phyloP scores from a whole-genome alignment of 1,284 basidiomycete genomes.

The Marasmius sp. region DNA sequence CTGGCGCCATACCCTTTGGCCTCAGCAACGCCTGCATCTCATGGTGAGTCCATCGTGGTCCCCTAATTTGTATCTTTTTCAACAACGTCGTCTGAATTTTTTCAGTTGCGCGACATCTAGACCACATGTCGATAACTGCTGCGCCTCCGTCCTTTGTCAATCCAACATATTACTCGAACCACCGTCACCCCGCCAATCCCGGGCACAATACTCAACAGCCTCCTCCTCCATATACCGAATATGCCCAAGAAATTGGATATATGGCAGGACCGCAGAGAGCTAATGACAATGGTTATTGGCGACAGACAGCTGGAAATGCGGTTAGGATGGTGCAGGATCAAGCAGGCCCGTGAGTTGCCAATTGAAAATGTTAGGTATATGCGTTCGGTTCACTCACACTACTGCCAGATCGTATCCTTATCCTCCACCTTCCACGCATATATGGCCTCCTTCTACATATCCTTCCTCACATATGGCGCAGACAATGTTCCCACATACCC shows the following conservation, averaged over 20 bases:
- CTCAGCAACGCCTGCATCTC: slow-evolving; percentile 66
- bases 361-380: not conserved
- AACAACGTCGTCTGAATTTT: not conserved
- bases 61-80: slow-evolving; percentile 11
- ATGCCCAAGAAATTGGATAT: slow-evolving; percentile 52
- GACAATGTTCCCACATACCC: slow-evolving; percentile 5
- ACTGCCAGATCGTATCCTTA: slow-evolving; percentile 35
- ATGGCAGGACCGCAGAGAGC: slow-evolving; percentile 32
- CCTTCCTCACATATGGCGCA: slow-evolving; percentile 5
- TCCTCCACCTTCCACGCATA: slow-evolving; percentile 16
- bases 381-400: slow-evolving; percentile 3
- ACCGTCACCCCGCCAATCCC: slow-evolving; percentile 33
- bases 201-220: slow-evolving; percentile 34
- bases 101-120: slow-evolving; percentile 64
- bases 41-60: slow-evolving; percentile 43
- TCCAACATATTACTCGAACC: slow-evolving; percentile 48
- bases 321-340: slow-evolving; percentile 50
- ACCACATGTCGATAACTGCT: slow-evolving; percentile 53
- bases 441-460: slow-evolving; percentile 5
- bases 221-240: slow-evolving; percentile 56
- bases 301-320: slow-evolving; percentile 49
- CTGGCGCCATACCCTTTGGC: slow-evolving; percentile 67
- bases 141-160: slow-evolving; percentile 62
- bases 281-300: slow-evolving; percentile 53
- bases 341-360: slow-evolving; percentile 39